A percentile compares a stretch with the other conserved stretches of the same genome.
Evolutionary conservation across 2,329 filamentous ascomycete species (phyloP).

Genomic region (Harringtonia aguacate): DNA sequence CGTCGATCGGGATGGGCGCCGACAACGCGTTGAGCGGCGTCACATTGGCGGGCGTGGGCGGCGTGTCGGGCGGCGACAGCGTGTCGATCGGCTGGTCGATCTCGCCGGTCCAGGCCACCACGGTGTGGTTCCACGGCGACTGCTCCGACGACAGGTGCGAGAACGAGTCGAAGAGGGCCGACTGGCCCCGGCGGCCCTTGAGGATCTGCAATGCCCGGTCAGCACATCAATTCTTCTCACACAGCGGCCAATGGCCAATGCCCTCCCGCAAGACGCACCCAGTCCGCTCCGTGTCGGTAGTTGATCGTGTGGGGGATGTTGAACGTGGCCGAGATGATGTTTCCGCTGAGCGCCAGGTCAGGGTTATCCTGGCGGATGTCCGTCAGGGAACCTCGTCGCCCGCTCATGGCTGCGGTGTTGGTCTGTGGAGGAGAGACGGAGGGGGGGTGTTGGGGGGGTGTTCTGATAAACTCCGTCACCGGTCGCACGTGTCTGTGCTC

Average conservation of each 20-base stretch:
- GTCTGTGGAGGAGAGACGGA: too few relatives aligned
- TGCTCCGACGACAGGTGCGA: conserved; percentile 75
- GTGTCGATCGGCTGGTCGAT: conserved; percentile 44
- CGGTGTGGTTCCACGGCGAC: conserved; percentile 79
- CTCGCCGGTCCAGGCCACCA: conserved; percentile 94
- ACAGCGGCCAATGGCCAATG: too few relatives aligned
- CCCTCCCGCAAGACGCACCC: conserved; percentile 36
- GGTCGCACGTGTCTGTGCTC: too few relatives aligned
- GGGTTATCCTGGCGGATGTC: conserved; percentile 47
- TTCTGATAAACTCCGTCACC: too few relatives aligned
- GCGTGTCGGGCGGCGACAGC: conserved; percentile 34
- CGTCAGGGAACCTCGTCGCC: conserved; percentile 36
- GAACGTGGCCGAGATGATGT: conserved; percentile 56
- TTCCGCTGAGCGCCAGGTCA: conserved; percentile 48
- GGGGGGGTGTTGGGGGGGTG: too few relatives aligned
- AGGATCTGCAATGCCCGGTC: conserved; percentile 45
- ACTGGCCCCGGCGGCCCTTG: conserved; percentile 70
- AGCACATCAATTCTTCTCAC: too few relatives aligned
- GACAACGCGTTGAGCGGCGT: conserved; percentile 62
- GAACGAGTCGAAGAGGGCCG: conserved; percentile 86
- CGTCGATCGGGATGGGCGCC: conserved; percentile 67
- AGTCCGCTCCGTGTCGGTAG: conserved; percentile 48
- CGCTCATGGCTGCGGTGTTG: too few relatives aligned
- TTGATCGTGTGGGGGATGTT: conserved; percentile 50
- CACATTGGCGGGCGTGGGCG: conserved; percentile 37